These are phyloP conservation scores for Corylus avellana DNA, from an alignment of 306 rosid species.

Conservation along the genomic window DNA sequence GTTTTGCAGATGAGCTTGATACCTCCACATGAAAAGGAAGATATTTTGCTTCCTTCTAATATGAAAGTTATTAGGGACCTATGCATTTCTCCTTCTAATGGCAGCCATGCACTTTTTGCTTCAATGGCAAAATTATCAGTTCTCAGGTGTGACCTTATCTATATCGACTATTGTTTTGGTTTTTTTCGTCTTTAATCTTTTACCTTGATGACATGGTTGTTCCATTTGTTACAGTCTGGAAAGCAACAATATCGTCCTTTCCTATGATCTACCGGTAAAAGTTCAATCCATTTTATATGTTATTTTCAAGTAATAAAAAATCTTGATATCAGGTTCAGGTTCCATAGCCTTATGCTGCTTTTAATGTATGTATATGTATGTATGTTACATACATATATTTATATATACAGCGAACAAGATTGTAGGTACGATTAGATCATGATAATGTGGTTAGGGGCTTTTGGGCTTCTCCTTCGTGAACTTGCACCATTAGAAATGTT, in stretches of 20 bases:
- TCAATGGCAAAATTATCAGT: slow-evolving; percentile 73
- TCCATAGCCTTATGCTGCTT: neutral
- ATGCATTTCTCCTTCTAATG: slow-evolving; percentile 56
- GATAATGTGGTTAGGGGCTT: neutral
- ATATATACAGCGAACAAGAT: neutral
- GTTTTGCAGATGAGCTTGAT: slow-evolving; percentile 76
- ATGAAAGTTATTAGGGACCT: slow-evolving; percentile 64
- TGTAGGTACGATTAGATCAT: neutral
- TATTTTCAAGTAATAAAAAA: neutral
- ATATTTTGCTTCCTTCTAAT: slow-evolving; percentile 65
- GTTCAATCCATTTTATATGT: slow-evolving; percentile 20
- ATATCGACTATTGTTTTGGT: neutral
- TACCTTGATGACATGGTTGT: slow-evolving; percentile 22
- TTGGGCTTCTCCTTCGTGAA: neutral
- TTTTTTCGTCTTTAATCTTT: slow-evolving; percentile 5
- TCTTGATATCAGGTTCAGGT: neutral
- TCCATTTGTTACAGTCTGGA: slow-evolving; percentile 61
- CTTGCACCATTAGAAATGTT: neutral
- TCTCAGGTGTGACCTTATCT: slow-evolving; percentile 58
- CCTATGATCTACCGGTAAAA: slow-evolving; percentile 80
- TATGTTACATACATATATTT: no score
- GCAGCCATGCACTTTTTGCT: slow-evolving; percentile 64
- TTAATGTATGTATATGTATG: no score
- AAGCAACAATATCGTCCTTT: slow-evolving; percentile 58
- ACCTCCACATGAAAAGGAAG: slow-evolving; percentile 75